Percentiles rank a stretch among this genome's conserved stretches.
These are phyloP conservation scores for Aquilaria malaccensis DNA, from an alignment of 345 rosid species.

Conservation along the genomic window DNA sequence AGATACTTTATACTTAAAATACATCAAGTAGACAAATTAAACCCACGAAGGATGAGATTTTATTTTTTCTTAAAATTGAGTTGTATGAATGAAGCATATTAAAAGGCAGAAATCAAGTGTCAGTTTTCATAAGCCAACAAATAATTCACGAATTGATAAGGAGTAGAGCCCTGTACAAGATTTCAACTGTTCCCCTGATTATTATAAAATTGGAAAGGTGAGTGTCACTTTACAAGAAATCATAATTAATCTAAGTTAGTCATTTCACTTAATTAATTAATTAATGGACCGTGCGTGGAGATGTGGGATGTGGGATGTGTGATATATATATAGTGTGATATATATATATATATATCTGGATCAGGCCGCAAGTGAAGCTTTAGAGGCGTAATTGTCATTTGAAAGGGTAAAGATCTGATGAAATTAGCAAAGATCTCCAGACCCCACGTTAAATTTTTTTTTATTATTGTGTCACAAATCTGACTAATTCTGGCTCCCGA, in stretches of 20 bases:
- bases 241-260: neutral
- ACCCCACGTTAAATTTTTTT: constrained; percentile 20
- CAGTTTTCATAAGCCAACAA: constrained; percentile 10
- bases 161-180: constrained; percentile 25
- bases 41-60: too few relatives aligned
- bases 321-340: too few relatives aligned
- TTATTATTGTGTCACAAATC: too few relatives aligned
- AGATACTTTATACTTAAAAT: too few relatives aligned
- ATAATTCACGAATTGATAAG: constrained; percentile 9
- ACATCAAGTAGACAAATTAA: too few relatives aligned
- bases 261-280: neutral
- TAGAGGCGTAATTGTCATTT: constrained; percentile 21
- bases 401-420: constrained; percentile 49
- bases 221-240: constrained; percentile 18
- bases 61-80: too few relatives aligned
- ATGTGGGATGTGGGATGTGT: constrained; percentile 7
- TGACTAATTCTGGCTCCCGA: too few relatives aligned
- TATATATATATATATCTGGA: too few relatives aligned
- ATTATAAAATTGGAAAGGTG: constrained; percentile 2
- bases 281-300: neutral
- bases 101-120: too few relatives aligned
- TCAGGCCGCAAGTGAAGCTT: constrained; percentile 5
- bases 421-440: constrained; percentile 37
- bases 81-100: too few relatives aligned
- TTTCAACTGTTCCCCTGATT: constrained; percentile 14